Conservation (phyloP, 139 green algal genomes). For the Desmodesmus armatus region DNA sequence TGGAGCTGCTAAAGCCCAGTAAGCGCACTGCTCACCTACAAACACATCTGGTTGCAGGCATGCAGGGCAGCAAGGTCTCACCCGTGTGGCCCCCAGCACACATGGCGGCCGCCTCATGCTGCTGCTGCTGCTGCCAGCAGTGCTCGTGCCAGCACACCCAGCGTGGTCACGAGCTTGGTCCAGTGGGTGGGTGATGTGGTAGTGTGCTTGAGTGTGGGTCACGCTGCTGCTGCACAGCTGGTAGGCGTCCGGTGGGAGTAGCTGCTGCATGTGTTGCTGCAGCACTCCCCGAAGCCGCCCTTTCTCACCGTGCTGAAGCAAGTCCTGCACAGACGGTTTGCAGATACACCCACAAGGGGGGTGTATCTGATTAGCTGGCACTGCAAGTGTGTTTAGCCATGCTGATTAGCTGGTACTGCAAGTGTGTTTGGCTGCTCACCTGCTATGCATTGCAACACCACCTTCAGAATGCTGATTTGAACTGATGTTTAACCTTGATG, state of each 20-base stretch:
- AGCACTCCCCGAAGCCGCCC: not conserved
- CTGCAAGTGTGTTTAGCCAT: too few species aligned
- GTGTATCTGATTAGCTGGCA: too few species aligned
- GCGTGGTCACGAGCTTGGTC: not conserved
- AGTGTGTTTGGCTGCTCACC: too few species aligned
- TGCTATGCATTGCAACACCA: too few species aligned
- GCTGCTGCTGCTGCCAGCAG: not conserved
- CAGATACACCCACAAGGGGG: too few species aligned
- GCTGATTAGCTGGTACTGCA: too few species aligned
- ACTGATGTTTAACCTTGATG: too few species aligned
- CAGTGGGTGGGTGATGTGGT: not conserved
- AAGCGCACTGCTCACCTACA: too few species aligned
- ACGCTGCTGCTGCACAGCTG: not conserved
- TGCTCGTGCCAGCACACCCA: not conserved
- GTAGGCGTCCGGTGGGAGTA: not conserved
- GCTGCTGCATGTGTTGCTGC: not conserved
- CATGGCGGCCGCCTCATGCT: not conserved
- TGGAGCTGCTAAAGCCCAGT: too few species aligned
- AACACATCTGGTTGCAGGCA: conserved; percentile 17
- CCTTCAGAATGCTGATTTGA: too few species aligned
- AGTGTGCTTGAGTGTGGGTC: not conserved
- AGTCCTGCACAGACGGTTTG: too few species aligned
- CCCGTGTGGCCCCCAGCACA: not conserved
- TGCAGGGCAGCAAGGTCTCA: not conserved
- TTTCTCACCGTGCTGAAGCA: not conserved